A percentile compares a stretch with the other conserved stretches of the same genome.
phyloP scores from a whole-genome alignment of 73 alveolate species.

The Paramecium tetraurelia region DNA sequence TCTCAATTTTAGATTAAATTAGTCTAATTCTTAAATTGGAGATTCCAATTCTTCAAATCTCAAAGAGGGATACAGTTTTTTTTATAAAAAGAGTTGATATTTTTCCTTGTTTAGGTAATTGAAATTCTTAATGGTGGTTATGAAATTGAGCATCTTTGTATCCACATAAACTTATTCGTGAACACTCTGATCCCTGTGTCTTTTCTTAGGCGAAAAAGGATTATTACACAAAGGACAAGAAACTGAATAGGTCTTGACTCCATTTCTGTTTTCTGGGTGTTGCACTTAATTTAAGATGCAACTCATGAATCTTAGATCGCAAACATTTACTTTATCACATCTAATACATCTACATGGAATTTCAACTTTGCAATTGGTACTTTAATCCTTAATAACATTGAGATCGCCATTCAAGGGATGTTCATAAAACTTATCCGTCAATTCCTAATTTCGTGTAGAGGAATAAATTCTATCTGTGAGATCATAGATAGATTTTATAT shows the following conservation, averaged over 20 bases:
- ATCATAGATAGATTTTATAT: background rate
- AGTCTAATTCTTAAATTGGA: background rate
- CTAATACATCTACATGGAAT: slow-evolving; percentile 43
- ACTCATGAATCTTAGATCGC: slow-evolving; percentile 10
- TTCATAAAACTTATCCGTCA: slow-evolving; percentile 9
- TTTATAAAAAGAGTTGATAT: background rate
- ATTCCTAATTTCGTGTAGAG: background rate
- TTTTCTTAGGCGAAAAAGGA: background rate
- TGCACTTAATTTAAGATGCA: background rate
- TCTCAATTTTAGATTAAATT: background rate
- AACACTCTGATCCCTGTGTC: background rate
- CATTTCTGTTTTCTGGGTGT: background rate
- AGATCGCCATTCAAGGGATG: background rate
- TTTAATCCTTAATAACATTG: background rate
- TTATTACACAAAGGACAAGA: slow-evolving; percentile 4
- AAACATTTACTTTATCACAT: background rate
- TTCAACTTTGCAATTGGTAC: background rate
- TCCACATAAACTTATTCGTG: slow-evolving; percentile 12
- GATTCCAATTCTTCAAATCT: slow-evolving; percentile 7
- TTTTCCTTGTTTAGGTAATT: background rate
- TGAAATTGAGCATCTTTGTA: background rate
- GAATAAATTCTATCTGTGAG: background rate
- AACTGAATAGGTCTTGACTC: background rate
- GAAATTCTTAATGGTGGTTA: background rate
- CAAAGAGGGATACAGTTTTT: background rate